Percentiles rank a stretch among this genome's conserved stretches.
phyloP scores from a whole-genome alignment of 257 asterid species.

The Solanum clarkiae region DNA sequence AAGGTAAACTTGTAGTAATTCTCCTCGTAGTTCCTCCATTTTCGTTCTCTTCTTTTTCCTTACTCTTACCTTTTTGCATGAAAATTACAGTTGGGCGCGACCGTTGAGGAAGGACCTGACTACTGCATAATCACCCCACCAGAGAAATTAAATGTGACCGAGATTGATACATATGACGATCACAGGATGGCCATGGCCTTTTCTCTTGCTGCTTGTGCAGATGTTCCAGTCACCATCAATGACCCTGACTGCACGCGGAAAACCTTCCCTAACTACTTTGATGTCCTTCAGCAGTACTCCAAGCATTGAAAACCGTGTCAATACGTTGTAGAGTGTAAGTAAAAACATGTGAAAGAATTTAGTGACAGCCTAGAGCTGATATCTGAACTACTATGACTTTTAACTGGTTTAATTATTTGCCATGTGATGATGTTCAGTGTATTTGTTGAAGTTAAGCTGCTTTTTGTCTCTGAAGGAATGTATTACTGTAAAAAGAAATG shows the following conservation, averaged over 20 bases:
- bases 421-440: not conserved
- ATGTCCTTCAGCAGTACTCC: conserved; percentile 55
- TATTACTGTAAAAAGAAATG: not conserved
- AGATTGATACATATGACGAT: conserved; percentile 83
- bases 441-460: not conserved
- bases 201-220: conserved; percentile 93
- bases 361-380: not conserved
- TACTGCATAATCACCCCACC: conserved; percentile 83
- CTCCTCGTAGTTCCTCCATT: not conserved
- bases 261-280: conserved; percentile 84
- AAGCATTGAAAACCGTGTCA: conserved; percentile 27
- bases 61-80: not conserved
- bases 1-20: conserved; percentile 32
- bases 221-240: conserved; percentile 69
- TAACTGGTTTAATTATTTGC: not conserved
- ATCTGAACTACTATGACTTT: not conserved
- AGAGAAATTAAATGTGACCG: conserved; percentile 54
- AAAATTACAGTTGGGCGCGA: conserved; percentile 42
- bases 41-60: not conserved
- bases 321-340: not conserved
- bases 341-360: not conserved
- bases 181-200: conserved; percentile 98
- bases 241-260: conserved; percentile 92
- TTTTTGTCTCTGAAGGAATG: not conserved
- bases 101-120: conserved; percentile 85